These are phyloP conservation scores for Cyberlindnera veronae DNA, from an alignment of 805 yeast genomes.

Conservation along the genomic window DNA sequence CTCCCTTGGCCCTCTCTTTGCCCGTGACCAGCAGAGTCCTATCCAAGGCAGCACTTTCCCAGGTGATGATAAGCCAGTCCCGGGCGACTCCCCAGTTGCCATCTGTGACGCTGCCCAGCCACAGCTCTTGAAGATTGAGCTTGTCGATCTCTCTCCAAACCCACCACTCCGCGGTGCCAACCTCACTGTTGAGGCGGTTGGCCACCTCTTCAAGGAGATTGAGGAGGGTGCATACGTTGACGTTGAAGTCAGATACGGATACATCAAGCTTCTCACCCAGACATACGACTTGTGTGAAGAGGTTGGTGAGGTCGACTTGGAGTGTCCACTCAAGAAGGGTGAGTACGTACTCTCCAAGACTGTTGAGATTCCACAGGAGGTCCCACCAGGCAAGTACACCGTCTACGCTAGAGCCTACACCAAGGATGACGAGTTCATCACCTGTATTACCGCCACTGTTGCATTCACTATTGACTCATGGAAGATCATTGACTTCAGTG, in stretches of 20 bases:
- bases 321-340: constrained; percentile 81
- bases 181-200: constrained; percentile 75
- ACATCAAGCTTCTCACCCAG: constrained; percentile 80
- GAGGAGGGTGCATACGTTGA: constrained; percentile 92
- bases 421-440: constrained; percentile 71
- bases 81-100: constrained; percentile 85
- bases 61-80: constrained; percentile 63
- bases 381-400: constrained; percentile 91
- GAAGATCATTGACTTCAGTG: constrained; percentile 18
- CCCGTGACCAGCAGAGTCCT: constrained; percentile 19
- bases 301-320: constrained; percentile 74
- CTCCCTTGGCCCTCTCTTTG: constrained; percentile 13
- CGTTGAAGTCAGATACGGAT: constrained; percentile 89
- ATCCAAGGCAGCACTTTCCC: constrained; percentile 28
- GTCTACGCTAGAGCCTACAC: constrained; percentile 91
- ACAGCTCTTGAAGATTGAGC: constrained; percentile 62
- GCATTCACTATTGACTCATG: constrained; percentile 37
- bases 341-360: constrained; percentile 58
- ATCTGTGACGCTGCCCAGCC: constrained; percentile 64
- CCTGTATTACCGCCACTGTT: constrained; percentile 77
- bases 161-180: constrained; percentile 89
- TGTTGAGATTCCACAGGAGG: constrained; percentile 85
- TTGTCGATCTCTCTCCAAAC: constrained; percentile 68
- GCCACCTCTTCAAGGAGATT: constrained; percentile 51
- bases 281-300: constrained; percentile 93